Base-by-base conservation (phyloP, 805 yeast species). In the Saccharomyces eubayanus region DNA sequence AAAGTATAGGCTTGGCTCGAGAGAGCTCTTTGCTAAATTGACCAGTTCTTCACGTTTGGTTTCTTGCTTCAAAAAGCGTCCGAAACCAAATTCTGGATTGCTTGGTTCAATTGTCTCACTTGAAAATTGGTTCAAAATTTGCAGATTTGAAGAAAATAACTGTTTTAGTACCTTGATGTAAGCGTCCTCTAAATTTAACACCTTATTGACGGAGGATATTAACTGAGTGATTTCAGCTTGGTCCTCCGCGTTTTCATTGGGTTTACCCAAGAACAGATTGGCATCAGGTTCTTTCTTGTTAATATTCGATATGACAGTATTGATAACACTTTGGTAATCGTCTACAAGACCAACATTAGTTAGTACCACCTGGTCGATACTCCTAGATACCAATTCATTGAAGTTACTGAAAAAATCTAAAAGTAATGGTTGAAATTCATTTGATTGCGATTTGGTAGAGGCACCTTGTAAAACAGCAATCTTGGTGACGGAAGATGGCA, bases 11-110 rank as follows among this genome's bases (percentile, higher is more conserved):
- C 71, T 47, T 5, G 74, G 69, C 62, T 76, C 75, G 14, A 81
- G 71, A 5, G 83, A 73, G 24, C 69, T 63, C 57, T 75, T 73
- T 8, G 83, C 81, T 50, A 75, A 64, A 9, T 69, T 63, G 14
- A 79, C 61, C 58, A 85, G 74, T 28, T 72, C 69, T 28, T 68
- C 63, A 52, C 79, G 78, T 57, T 78, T 76, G 59, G 82, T 82
- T 61, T 81, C 78, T 41, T 72, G 72, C 51, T 78, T 80, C 60
- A 90, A 70, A 66, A 77, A 89, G 28, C 80, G 72, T 69, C 98
- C 98, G 60, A 79, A 88, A 8, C 97, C 96, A 65, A 74, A 91
- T 71, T 90, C 97, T 27, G 97, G 98, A 51, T 82, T 79, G 20
- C 82, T 64, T 3, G 81, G 80, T 51, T 74, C 72, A 47, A 76